Conservation (phyloP, 2,329 filamentous ascomycete genomes). For the Elsinoe necatrix region DNA sequence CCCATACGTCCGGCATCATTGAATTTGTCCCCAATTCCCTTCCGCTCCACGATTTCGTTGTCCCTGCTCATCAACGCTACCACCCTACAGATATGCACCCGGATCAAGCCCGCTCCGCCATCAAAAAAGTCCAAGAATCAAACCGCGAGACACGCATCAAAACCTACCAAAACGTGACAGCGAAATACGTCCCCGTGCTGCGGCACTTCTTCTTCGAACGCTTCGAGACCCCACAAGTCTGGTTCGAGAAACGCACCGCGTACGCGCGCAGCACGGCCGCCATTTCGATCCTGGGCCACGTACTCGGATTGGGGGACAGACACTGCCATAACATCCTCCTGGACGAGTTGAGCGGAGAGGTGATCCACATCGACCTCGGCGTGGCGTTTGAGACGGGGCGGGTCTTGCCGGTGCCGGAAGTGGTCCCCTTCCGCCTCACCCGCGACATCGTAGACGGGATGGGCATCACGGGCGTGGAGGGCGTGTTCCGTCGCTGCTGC, state of each 20-base stretch:
- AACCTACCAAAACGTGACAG: slow-evolving; percentile 68
- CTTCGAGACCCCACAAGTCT: slow-evolving; percentile 89
- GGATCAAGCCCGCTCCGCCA: slow-evolving; percentile 67
- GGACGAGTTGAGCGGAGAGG: slow-evolving; percentile 81
- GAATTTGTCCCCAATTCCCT: slow-evolving; percentile 95
- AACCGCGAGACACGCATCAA: slow-evolving; percentile 62
- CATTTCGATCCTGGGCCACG: slow-evolving; percentile 88
- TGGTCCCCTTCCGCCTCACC: slow-evolving; percentile 90
- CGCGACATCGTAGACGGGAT: slow-evolving; percentile 94
- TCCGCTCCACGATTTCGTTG: slow-evolving; percentile 82
- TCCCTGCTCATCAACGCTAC: slow-evolving; percentile 82
- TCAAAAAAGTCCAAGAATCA: slow-evolving; percentile 62
- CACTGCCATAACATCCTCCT: slow-evolving; percentile 96
- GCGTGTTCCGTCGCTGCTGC: slow-evolving; percentile 93
- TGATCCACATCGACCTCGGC: slow-evolving; percentile 92
- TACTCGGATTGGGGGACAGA: slow-evolving; percentile 85
- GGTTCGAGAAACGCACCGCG: slow-evolving; percentile 81
- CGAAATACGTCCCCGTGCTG: slow-evolving; percentile 86
- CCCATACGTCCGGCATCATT: slow-evolving; percentile 77
- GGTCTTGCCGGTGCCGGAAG: slow-evolving; percentile 87
- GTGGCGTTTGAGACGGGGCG: slow-evolving; percentile 96
- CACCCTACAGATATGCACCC: slow-evolving; percentile 76
- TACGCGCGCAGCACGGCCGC: slow-evolving; percentile 92
- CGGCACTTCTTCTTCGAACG: slow-evolving; percentile 95
- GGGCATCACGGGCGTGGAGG: slow-evolving; percentile 90